These are phyloP conservation scores for Saccharomyces kudriavzevii DNA, from an alignment of 805 yeast genomes.

Conservation along the genomic window DNA sequence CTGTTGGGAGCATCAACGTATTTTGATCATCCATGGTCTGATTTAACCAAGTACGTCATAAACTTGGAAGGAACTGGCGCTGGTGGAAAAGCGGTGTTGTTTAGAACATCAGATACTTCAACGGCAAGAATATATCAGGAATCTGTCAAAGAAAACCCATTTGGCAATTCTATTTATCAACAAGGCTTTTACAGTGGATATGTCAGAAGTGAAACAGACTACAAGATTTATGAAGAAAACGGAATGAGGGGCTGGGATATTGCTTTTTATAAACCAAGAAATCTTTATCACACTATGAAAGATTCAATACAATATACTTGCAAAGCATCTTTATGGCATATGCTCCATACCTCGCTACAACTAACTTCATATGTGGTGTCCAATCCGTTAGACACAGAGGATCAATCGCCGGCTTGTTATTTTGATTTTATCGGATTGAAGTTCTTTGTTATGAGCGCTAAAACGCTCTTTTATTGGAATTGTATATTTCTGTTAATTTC, in stretches of 20 bases:
- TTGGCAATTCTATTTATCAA: constrained; percentile 73
- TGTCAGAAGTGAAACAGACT: constrained; percentile 79
- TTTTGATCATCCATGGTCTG: constrained; percentile 63
- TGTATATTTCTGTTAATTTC: constrained; percentile 42
- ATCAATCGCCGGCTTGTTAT: constrained; percentile 44
- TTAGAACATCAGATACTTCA: constrained; percentile 75
- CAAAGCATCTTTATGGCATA: constrained; percentile 71
- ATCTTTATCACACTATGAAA: constrained; percentile 68
- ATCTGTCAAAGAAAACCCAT: constrained; percentile 52
- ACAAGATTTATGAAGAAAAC: constrained; percentile 53
- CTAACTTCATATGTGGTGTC: constrained; percentile 41
- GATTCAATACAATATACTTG: constrained; percentile 62
- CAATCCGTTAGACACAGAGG: constrained; percentile 29
- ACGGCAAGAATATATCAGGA: constrained; percentile 50
- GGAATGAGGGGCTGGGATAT: constrained; percentile 83
- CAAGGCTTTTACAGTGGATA: constrained; percentile 72
- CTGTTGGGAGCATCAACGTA: constrained; percentile 73
- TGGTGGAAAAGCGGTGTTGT: constrained; percentile 75
- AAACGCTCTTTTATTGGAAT: constrained; percentile 43
- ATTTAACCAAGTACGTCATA: constrained; percentile 53
- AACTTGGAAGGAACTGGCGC: constrained; percentile 92
- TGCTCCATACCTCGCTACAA: constrained; percentile 67
- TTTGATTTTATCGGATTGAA: constrained; percentile 56
- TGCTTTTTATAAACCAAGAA: constrained; percentile 81
- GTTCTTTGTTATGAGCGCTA: constrained; percentile 47